These are phyloP conservation scores for Debaryomyces maramus DNA, from an alignment of 805 yeast species.

Conservation along the genomic window DNA sequence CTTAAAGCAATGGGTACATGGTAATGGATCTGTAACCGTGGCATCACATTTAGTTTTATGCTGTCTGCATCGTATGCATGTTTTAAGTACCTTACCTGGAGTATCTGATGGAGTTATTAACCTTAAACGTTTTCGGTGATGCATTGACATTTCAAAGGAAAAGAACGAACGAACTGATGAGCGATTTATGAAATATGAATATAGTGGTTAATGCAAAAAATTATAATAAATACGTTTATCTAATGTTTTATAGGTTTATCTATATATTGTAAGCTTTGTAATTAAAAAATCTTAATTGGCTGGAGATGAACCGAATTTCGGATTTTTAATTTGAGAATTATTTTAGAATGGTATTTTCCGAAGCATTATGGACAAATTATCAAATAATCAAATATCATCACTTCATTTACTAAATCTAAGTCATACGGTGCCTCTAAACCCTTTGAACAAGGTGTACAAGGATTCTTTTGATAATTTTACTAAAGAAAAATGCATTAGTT, in stretches of 20 bases:
- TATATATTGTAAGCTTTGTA: conserved; percentile 1
- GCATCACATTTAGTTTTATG: conserved; percentile 71
- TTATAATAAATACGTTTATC: conserved; percentile 4
- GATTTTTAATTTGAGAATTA: conserved; percentile 1
- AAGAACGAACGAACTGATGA: too few relatives aligned
- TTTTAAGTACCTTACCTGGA: conserved; percentile 39
- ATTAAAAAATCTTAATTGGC: conserved; percentile 3
- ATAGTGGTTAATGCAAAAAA: background rate
- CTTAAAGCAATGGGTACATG: conserved; percentile 58
- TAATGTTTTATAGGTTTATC: background rate
- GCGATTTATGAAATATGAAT: too few relatives aligned
- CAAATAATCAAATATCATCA: conserved; percentile 18
- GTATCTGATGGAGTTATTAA: conserved; percentile 11
- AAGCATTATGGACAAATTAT: conserved; percentile 3
- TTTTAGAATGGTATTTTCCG: background rate
- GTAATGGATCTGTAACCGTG: conserved; percentile 46
- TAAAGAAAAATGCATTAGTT: conserved; percentile 24
- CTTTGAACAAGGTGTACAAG: conserved; percentile 27
- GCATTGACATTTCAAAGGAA: conserved; percentile 13
- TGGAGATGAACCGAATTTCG: conserved; percentile 8
- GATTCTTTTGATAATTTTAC: conserved; percentile 20
- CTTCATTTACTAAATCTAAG: conserved; percentile 32
- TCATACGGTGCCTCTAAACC: conserved; percentile 25
- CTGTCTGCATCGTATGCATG: conserved; percentile 64
- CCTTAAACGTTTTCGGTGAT: conserved; percentile 12